These are phyloP conservation scores for Boletus rubropictus DNA, from an alignment of 768 basidiomycete genomes.

Conservation along the genomic window DNA sequence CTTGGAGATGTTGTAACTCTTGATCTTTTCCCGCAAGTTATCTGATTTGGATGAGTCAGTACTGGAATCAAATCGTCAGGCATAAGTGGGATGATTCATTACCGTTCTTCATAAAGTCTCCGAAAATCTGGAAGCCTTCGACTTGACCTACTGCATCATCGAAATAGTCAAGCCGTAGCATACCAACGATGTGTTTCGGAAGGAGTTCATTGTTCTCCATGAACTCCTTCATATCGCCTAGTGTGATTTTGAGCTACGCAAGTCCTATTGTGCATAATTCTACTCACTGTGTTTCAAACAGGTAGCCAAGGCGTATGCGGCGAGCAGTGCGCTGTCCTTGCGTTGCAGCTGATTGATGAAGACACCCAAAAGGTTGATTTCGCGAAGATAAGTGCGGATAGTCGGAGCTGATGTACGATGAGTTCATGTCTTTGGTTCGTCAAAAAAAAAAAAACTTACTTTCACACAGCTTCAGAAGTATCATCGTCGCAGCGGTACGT, in stretches of 20 bases:
- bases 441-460: not conserved
- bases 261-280: no score
- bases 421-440: not conserved
- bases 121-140: conserved; percentile 5
- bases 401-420: not conserved
- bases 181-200: not conserved
- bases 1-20: not conserved
- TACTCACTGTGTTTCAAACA: not conserved
- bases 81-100: not conserved
- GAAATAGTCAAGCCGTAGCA: conserved; percentile 5
- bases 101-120: conserved; percentile 2
- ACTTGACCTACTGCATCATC: conserved; percentile 2
- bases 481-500: not conserved
- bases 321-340: not conserved
- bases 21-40: conserved; percentile 1
- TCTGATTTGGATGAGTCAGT: not conserved
- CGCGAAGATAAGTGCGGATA: not conserved
- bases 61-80: no score
- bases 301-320: not conserved
- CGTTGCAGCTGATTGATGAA: not conserved
- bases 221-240: conserved; percentile 4
- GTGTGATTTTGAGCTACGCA: not conserved
- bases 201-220: not conserved
- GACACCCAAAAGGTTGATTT: not conserved
- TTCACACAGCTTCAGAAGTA: not conserved